phyloP scores from a whole-genome alignment of 1,284 basidiomycete genomes.

The Psilocybe mexicana region DNA sequence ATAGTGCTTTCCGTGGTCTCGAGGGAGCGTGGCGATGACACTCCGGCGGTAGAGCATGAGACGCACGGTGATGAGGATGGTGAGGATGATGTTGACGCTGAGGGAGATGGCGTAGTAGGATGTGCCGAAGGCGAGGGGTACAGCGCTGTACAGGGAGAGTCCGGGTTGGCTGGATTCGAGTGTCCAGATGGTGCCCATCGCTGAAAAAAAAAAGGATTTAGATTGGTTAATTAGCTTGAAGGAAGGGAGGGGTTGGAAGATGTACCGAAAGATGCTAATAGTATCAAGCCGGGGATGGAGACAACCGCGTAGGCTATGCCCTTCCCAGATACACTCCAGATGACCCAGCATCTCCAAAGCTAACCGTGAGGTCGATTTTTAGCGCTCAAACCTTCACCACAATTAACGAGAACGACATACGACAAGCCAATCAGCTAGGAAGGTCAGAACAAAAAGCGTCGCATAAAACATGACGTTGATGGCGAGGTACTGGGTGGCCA shows the following conservation, averaged over 20 bases:
- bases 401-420: too few species aligned
- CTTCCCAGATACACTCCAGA: conserved; percentile 40
- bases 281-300: conserved; percentile 29
- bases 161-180: conserved; percentile 28
- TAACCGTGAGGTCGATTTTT: conserved; percentile 15
- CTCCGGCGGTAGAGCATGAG: not conserved
- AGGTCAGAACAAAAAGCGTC: conserved; percentile 42
- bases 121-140: conserved; percentile 40
- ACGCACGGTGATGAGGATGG: not conserved
- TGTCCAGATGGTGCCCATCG: too few species aligned
- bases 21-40: conserved; percentile 24
- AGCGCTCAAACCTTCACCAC: too few species aligned
- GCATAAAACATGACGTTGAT: conserved; percentile 45
- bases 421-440: conserved; percentile 32
- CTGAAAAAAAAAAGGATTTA: too few species aligned
- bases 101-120: conserved; percentile 47
- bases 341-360: conserved; percentile 49
- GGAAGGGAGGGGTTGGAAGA: too few species aligned
- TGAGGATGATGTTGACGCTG: conserved; percentile 40
- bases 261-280: too few species aligned
- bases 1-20: conserved; percentile 38
- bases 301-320: conserved; percentile 34
- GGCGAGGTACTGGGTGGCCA: conserved; percentile 36
- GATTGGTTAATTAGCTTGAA: too few species aligned
- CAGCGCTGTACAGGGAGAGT: conserved; percentile 41